A percentile compares a stretch with the other conserved stretches of the same genome.
phyloP scores from a whole-genome alignment of 2,329 filamentous ascomycete species.

The Ampelomyces quisqualis region DNA sequence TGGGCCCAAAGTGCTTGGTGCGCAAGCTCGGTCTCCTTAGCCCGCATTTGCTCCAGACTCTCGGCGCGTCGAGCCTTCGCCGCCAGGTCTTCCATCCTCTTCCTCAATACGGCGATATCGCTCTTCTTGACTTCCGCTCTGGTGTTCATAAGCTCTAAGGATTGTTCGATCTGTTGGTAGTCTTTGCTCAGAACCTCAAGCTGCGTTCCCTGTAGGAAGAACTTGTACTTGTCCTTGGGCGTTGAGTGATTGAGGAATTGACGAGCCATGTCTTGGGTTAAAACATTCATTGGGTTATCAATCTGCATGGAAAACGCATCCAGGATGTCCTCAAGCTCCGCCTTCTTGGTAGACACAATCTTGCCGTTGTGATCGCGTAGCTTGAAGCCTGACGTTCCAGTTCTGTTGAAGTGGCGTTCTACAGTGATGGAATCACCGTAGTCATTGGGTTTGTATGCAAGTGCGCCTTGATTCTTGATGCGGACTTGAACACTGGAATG shows the following conservation, averaged over 20 bases:
- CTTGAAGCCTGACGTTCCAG: constrained; percentile 79
- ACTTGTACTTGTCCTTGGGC: constrained; percentile 86
- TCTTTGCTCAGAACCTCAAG: constrained; percentile 89
- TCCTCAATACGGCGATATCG: constrained; percentile 63
- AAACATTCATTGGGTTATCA: constrained; percentile 92
- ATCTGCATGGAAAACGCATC: constrained; percentile 93
- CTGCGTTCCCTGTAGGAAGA: constrained; percentile 92
- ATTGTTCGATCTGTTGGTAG: constrained; percentile 80
- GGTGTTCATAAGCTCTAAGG: constrained; percentile 68
- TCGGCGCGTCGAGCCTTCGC: constrained; percentile 65
- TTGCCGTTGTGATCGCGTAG: constrained; percentile 72
- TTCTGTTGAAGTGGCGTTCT: constrained; percentile 81
- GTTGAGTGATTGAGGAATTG: constrained; percentile 88
- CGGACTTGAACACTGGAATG: constrained; percentile 70
- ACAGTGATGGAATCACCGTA: constrained; percentile 85
- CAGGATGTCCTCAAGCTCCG: constrained; percentile 86
- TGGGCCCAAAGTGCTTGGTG: constrained; percentile 83
- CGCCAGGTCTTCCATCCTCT: constrained; percentile 61
- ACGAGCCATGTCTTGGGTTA: constrained; percentile 92
- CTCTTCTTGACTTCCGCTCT: constrained; percentile 63
- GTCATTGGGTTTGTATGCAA: constrained; percentile 77
- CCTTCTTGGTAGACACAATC: constrained; percentile 77
- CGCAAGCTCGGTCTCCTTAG: constrained; percentile 59
- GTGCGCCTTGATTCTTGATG: constrained; percentile 85
- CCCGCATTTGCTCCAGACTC: constrained; percentile 65